Percentiles rank a stretch among this genome's conserved stretches.
Conservation (phyloP, 768 basidiomycete genomes). For the Crassisporium funariophilum region DNA sequence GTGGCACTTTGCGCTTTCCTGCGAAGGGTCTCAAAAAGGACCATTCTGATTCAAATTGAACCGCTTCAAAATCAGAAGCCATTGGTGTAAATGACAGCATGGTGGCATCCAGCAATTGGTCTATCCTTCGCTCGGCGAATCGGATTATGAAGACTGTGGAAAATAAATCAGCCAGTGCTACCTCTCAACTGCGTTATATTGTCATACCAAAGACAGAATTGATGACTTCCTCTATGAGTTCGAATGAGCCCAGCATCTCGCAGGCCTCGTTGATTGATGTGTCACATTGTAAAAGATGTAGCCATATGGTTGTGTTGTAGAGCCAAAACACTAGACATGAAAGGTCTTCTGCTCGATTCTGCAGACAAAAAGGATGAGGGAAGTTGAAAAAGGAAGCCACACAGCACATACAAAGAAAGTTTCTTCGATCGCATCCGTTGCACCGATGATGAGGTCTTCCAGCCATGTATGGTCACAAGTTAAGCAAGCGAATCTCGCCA, state of each 20-base stretch:
- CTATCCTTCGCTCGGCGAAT: slow-evolving; percentile 86
- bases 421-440: slow-evolving; percentile 90
- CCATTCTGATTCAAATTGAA: slow-evolving; percentile 98
- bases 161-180: slow-evolving; percentile 11
- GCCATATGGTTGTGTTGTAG: slow-evolving; percentile 87
- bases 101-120: slow-evolving; percentile 78
- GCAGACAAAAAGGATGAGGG: slow-evolving; percentile 4
- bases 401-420: slow-evolving; percentile 78
- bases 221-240: slow-evolving; percentile 87
- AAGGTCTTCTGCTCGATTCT: slow-evolving; percentile 86
- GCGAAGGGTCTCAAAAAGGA: slow-evolving; percentile 78
- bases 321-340: slow-evolving; percentile 92
- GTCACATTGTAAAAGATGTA: slow-evolving; percentile 90
- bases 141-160: slow-evolving; percentile 89
- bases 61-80: slow-evolving; percentile 74
- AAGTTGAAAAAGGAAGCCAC: slow-evolving; percentile 7
- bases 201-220: slow-evolving; percentile 89
- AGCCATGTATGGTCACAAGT: slow-evolving; percentile 92
- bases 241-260: slow-evolving; percentile 81
- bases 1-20: slow-evolving; percentile 55
- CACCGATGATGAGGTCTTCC: slow-evolving; percentile 89
- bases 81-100: slow-evolving; percentile 82
- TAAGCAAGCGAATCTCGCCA: slow-evolving; percentile 90
- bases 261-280: slow-evolving; percentile 76
- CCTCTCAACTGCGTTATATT: neutral